Conservation (phyloP, 1,284 basidiomycete species). For the Pholiota adiposa region DNA sequence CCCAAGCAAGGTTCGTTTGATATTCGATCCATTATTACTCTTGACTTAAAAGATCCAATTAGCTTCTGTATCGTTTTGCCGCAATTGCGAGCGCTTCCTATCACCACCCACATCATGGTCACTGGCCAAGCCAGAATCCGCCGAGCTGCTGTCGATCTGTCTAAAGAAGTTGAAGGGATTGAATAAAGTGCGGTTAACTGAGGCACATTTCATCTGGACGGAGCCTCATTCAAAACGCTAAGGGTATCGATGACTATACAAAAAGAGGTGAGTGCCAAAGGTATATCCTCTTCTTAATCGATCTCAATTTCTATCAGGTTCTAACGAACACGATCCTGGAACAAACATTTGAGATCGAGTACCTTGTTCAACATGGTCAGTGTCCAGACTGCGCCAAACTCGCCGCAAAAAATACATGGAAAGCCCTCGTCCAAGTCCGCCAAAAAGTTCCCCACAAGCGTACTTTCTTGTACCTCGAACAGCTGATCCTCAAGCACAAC, state of each 20-base stretch:
- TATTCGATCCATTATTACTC: too few relatives aligned
- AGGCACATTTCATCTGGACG: constrained; percentile 99
- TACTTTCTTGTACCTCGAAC: constrained; percentile 97
- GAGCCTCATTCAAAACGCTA: constrained; percentile 97
- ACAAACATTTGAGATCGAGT: constrained; percentile 97
- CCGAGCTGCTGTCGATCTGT: constrained; percentile 91
- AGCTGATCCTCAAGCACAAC: constrained; percentile 95
- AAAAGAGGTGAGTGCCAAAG: constrained; percentile 80
- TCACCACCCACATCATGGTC: constrained; percentile 92
- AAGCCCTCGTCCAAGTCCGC: constrained; percentile 94
- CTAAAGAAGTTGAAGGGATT: constrained; percentile 95
- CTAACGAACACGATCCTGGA: constrained; percentile 95
- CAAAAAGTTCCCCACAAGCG: constrained; percentile 98
- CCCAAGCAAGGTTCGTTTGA: constrained; percentile 89
- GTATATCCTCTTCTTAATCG: not conserved
- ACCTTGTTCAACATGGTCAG: constrained; percentile 94
- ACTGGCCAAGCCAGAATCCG: constrained; percentile 86
- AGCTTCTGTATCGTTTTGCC: constrained; percentile 93
- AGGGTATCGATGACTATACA: constrained; percentile 96
- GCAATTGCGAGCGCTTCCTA: constrained; percentile 96
- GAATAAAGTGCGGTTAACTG: constrained; percentile 93
- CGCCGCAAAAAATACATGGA: constrained; percentile 99
- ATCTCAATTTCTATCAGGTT: constrained; percentile 53
- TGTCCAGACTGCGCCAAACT: constrained; percentile 93
- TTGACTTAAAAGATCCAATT: not conserved